Evolutionary conservation across 495 filamentous ascomycete species (phyloP).

Genomic region (Aspergillus wentii): DNA sequence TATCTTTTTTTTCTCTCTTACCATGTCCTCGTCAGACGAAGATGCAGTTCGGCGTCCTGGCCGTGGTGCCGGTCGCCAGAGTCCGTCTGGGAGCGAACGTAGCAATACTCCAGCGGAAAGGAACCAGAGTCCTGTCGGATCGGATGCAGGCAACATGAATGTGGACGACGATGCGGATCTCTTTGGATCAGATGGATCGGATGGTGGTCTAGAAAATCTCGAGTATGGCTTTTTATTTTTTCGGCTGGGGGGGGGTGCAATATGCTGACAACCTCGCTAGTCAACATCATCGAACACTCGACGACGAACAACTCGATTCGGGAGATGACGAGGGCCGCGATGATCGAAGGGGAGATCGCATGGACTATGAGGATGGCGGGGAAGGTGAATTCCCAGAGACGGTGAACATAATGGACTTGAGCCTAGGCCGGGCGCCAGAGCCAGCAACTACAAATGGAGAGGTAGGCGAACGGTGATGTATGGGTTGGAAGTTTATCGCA

Average conservation of each 20-base stretch:
- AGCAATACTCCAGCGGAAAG: constrained; percentile 15
- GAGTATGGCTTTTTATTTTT: constrained; percentile 24
- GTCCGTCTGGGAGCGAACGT: constrained; percentile 26
- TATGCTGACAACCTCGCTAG: constrained; percentile 29
- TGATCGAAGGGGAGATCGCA: constrained; percentile 43
- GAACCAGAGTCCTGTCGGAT: constrained; percentile 14
- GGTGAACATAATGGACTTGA: constrained; percentile 52
- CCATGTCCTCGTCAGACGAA: constrained; percentile 42
- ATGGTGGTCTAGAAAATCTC: constrained; percentile 32
- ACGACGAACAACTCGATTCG: constrained; percentile 75
- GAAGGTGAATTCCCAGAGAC: constrained; percentile 46
- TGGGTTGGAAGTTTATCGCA: not conserved
- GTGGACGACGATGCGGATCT: constrained; percentile 56
- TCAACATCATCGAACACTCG: constrained; percentile 47
- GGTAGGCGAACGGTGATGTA: constrained; percentile 25
- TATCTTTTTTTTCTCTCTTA: not conserved
- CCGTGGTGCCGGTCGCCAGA: constrained; percentile 24
- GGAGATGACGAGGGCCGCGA: constrained; percentile 63
- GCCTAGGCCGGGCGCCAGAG: constrained; percentile 59
- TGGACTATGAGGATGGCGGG: constrained; percentile 43
- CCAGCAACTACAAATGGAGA: constrained; percentile 69
- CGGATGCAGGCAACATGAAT: constrained; percentile 38
- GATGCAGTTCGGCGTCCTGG: constrained; percentile 38
- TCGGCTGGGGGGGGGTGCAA: constrained; percentile 20
- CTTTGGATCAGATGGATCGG: constrained; percentile 54